These are phyloP conservation scores for Aspergillus nomiae DNA, from an alignment of 2,329 filamentous ascomycete species.

Conservation along the genomic window DNA sequence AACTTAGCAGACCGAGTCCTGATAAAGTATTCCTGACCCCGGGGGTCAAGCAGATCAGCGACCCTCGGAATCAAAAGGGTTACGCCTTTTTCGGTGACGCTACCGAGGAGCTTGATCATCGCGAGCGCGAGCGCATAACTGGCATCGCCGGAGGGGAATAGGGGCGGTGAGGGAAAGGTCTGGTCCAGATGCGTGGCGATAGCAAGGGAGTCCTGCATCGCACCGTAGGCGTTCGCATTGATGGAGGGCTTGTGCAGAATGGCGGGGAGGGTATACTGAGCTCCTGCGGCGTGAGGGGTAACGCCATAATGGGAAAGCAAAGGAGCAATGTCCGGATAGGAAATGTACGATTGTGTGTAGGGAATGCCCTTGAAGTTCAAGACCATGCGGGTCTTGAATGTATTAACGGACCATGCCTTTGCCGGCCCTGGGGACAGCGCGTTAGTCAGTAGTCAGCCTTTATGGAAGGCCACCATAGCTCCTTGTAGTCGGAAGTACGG, in stretches of 20 bases:
- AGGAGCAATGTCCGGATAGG: conserved; percentile 32
- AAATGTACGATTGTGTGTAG: conserved; percentile 30
- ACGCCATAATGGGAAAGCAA: conserved; percentile 28
- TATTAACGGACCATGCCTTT: conserved; percentile 35
- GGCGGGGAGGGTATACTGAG: conserved; percentile 36
- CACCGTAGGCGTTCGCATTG: conserved; percentile 25
- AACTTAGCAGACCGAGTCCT: conserved; percentile 29
- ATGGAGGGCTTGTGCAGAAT: conserved; percentile 32
- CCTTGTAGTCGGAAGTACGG: background rate
- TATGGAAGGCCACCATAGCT: background rate
- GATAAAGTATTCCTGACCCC: conserved; percentile 33
- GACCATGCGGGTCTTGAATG: conserved; percentile 25
- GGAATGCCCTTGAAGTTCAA: conserved; percentile 31
- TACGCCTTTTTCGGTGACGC: background rate
- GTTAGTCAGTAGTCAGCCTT: background rate
- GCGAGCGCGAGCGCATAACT: conserved; percentile 35
- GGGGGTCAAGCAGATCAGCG: conserved; percentile 27
- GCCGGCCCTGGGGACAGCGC: conserved; percentile 22
- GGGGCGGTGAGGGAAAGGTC: conserved; percentile 28
- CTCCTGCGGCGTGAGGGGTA: conserved; percentile 17
- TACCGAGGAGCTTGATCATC: conserved; percentile 16
- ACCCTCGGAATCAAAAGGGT: conserved; percentile 28
- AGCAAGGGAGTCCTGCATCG: conserved; percentile 37
- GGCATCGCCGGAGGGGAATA: conserved; percentile 37
- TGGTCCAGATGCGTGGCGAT: conserved; percentile 36